These are phyloP conservation scores for Mortierella sp. DNA, from an alignment of 371 early-diverging fungal species.

Conservation along the genomic window DNA sequence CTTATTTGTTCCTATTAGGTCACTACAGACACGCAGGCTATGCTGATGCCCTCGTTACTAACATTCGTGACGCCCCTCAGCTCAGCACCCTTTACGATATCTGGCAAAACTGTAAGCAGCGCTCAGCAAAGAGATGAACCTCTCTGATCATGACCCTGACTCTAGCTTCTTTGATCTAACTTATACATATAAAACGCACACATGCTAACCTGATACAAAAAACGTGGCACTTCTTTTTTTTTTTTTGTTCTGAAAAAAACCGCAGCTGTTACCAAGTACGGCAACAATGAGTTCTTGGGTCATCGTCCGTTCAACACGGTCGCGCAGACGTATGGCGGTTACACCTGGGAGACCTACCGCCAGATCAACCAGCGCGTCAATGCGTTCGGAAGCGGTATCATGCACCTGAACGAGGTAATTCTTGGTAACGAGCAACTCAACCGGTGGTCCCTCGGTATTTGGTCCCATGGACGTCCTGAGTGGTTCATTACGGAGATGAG, in stretches of 20 bases:
- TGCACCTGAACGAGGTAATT: conserved; percentile 55
- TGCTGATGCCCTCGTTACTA: conserved; percentile 26
- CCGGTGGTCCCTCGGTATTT: conserved; percentile 72
- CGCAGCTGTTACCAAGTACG: conserved; percentile 37
- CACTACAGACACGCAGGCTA: conserved; percentile 44
- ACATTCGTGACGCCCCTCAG: conserved; percentile 49
- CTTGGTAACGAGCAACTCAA: conserved; percentile 49
- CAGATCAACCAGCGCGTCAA: conserved; percentile 65
- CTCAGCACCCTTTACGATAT: conserved; percentile 52
- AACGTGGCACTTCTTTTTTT: not conserved
- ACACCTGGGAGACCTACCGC: conserved; percentile 72
- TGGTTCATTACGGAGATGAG: conserved; percentile 82
- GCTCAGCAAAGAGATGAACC: too few relatives aligned
- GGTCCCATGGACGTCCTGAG: conserved; percentile 86
- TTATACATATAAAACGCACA: too few relatives aligned
- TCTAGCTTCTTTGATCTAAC: too few relatives aligned
- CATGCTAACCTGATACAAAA: not conserved
- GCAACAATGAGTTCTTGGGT: conserved; percentile 60
- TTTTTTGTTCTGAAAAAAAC: not conserved
- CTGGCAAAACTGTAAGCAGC: conserved; percentile 51
- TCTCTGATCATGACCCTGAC: too few relatives aligned
- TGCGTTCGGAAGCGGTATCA: conserved; percentile 72
- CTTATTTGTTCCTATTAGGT: conserved; percentile 30
- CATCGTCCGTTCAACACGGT: conserved; percentile 62
- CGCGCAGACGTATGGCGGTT: conserved; percentile 64